Base-by-base conservation (phyloP, 805 yeast genomes). In the Candida oleophila region DNA sequence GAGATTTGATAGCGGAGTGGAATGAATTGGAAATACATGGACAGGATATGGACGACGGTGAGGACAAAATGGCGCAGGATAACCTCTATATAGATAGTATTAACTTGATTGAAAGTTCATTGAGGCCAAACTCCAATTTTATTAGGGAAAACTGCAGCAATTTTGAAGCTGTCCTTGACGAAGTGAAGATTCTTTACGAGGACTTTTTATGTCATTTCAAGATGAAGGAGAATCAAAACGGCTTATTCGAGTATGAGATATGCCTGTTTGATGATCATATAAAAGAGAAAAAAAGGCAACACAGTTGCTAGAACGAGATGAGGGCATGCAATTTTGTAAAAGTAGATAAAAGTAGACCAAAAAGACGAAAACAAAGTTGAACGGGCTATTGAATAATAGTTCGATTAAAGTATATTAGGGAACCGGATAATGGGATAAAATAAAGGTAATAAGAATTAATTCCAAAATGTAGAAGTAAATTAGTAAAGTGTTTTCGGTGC, bases 221-320 rank as follows among this genome's bases (percentile, higher is more conserved):
- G 15, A 28, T 37, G 3, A 34, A 33, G 4, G 33, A 28, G 11
- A 28, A 38, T 18, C 43, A 43, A 22, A 34, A 40, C n/a, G 41
- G 32, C 5, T 21, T 42, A 7, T 53, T 49, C 38, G 35, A n/a
- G 15, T 54, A 52, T 39, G 55, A 54, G 36, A 54, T 54, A 19
- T 51, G 49, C 20, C 48, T 49, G 34, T 49, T 52, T 42, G 57
- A 54, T 44, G 54, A 52, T 33, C 54, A 50, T 34, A 36, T 53
- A n/a, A 53, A 47, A 34, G 45, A 22, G 21, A 16, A 36, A 19
- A n/a, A 5, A 19, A 36, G 39, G 18, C 39, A 20, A 19, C n/a
- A 33, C 36, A 33, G 36, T 15, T 33, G 36, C 32, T 28, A n/a
- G n/a, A n/a, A n/a, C n/a, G n/a, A n/a, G n/a, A n/a, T n/a, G n/a